phyloP scores from a whole-genome alignment of 78 protist genomes.

The Tieghemostelium lacteum region DNA sequence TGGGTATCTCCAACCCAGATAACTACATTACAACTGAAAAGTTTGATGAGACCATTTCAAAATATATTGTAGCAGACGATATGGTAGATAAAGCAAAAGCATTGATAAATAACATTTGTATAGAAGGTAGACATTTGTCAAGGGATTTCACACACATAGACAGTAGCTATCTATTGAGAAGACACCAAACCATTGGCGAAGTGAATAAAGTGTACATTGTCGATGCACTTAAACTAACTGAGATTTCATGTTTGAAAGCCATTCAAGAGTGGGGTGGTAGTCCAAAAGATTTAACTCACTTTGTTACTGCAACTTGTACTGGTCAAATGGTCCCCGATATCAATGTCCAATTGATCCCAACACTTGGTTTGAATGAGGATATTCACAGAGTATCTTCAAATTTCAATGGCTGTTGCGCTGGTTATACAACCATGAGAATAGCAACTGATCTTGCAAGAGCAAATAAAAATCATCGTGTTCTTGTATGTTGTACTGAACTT shows the following conservation, averaged over 20 bases:
- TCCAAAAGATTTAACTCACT: conserved; percentile 35
- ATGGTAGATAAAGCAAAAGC: background rate
- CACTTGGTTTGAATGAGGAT: conserved; percentile 26
- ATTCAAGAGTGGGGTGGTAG: conserved; percentile 71
- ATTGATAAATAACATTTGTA: background rate
- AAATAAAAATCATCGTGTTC: conserved; percentile 15
- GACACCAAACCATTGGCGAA: conserved; percentile 14
- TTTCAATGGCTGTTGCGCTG: conserved; percentile 70
- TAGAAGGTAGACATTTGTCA: background rate
- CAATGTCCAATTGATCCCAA: conserved; percentile 28
- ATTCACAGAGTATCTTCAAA: conserved; percentile 35
- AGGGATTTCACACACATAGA: background rate
- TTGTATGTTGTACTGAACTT: conserved; percentile 68
- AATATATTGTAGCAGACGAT: background rate
- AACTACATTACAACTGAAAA: background rate
- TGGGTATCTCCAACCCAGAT: background rate
- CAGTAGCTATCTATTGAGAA: background rate
- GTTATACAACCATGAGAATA: conserved; percentile 35
- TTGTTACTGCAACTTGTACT: conserved; percentile 32
- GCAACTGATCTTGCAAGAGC: conserved; percentile 19
- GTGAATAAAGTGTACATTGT: conserved; percentile 17
- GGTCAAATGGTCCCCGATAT: conserved; percentile 67
- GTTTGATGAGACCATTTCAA: too few species aligned
- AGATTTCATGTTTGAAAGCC: conserved; percentile 32
- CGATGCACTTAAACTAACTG: conserved; percentile 1